Evolutionary conservation across 257 asterid genomes (phyloP).

Genomic region (Scutellaria barbata): DNA sequence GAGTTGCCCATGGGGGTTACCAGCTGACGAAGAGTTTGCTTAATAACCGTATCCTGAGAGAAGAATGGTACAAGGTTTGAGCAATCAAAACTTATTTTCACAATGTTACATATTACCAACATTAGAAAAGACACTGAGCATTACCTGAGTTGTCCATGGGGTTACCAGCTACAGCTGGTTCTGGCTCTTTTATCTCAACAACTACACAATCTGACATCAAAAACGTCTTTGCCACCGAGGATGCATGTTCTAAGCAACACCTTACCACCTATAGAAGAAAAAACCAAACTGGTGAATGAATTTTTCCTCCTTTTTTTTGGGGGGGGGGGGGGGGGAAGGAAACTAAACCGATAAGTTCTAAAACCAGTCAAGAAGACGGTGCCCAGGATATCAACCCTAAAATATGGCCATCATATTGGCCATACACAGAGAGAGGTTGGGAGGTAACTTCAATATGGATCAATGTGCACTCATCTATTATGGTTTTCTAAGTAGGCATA

Average conservation of each 20-base stretch:
- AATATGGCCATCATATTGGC: too few relatives aligned
- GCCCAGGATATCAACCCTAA: too few relatives aligned
- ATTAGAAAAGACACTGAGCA: too few relatives aligned
- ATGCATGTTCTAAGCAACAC: conserved; percentile 94
- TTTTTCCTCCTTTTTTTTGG: conserved; percentile 29
- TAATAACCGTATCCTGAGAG: conserved; percentile 28
- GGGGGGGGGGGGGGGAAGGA: too few relatives aligned
- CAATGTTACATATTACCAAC: too few relatives aligned
- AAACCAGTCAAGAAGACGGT: background rate
- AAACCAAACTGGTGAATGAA: too few relatives aligned
- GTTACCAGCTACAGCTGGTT: conserved; percentile 65
- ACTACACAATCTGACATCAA: conserved; percentile 98
- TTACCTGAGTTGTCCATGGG: conserved; percentile 99
- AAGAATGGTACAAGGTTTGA: background rate
- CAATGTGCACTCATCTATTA: background rate
- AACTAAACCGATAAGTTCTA: too few relatives aligned
- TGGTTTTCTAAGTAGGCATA: background rate
- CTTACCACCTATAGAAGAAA: conserved; percentile 73
- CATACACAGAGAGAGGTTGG: too few relatives aligned
- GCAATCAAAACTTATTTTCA: background rate
- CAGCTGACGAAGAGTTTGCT: conserved; percentile 34
- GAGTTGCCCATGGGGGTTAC: conserved; percentile 96
- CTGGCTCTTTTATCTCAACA: conserved; percentile 94
- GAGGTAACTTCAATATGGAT: background rate
- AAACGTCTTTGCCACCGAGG: conserved; percentile 95